Conservation (phyloP, 2,329 filamentous ascomycete genomes). For the Arthroderma sp. region DNA sequence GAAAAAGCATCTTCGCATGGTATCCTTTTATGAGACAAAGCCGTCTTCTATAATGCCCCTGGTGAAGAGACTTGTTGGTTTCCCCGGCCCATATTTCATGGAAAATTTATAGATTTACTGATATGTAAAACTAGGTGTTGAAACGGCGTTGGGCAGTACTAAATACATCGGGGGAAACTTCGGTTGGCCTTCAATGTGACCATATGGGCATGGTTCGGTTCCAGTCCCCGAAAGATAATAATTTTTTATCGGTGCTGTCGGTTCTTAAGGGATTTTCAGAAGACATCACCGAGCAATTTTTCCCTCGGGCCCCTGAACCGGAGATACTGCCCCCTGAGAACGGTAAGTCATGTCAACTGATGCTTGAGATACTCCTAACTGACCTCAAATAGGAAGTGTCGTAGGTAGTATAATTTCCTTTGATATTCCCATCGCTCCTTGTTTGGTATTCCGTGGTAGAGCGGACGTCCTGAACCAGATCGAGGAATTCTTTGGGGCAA, state of each 20-base stretch:
- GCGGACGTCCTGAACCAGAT: background rate
- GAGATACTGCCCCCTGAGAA: background rate
- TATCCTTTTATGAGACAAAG: constrained; percentile 6
- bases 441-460: constrained; percentile 2
- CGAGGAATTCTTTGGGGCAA: too few relatives aligned
- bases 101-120: background rate
- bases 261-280: background rate
- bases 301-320: too few relatives aligned
- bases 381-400: background rate
- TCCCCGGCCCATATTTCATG: background rate
- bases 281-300: background rate
- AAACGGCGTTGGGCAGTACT: constrained; percentile 2
- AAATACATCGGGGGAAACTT: background rate
- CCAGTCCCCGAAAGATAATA: constrained; percentile 1
- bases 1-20: background rate
- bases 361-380: background rate
- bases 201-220: constrained; percentile 5
- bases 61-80: background rate
- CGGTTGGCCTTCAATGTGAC: constrained; percentile 2
- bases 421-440: background rate
- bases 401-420: background rate
- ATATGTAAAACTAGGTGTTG: background rate
- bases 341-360: background rate
- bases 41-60: background rate
- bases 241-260: background rate